Percentiles rank a stretch among this genome's conserved stretches.
phyloP scores from a whole-genome alignment of 805 yeast genomes.

The Cyberlindnera nakhonratchasimensis region DNA sequence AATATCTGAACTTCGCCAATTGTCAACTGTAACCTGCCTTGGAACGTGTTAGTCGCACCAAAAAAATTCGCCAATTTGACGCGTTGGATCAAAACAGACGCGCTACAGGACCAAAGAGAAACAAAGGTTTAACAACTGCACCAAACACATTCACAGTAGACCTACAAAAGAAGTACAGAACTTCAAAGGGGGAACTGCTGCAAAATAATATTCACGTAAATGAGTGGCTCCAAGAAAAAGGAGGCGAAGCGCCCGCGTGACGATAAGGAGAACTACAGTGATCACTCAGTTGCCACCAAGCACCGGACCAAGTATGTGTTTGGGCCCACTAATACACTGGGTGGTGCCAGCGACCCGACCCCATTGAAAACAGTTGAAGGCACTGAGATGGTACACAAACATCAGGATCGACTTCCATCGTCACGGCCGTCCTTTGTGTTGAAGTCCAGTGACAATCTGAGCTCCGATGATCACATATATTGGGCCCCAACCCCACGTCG shows the following conservation, averaged over 20 bases:
- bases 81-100: constrained; percentile 7
- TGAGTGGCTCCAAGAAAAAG: neutral
- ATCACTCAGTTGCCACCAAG: constrained; percentile 4
- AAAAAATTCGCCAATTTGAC: neutral
- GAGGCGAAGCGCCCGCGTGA: constrained; percentile 14
- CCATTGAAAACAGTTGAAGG: constrained; percentile 4
- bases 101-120: neutral
- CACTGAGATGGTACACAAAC: neutral
- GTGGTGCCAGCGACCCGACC: neutral
- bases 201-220: too few species aligned
- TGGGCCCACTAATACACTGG: constrained; percentile 14
- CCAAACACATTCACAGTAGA: neutral
- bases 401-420: constrained; percentile 4
- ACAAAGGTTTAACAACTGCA: neutral
- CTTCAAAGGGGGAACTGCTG: neutral
- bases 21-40: too few species aligned
- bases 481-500: constrained; percentile 29
- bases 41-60: neutral
- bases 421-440: constrained; percentile 4
- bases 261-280: constrained; percentile 10
- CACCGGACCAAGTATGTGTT: constrained; percentile 13
- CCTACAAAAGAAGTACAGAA: too few species aligned
- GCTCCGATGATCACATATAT: constrained; percentile 29
- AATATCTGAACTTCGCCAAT: too few species aligned
- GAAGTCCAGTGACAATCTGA: constrained; percentile 12